A percentile compares a stretch with the other conserved stretches of the same genome.
phyloP scores from a whole-genome alignment of 352 stramenopile genomes.

The Lagenidium giganteum region DNA sequence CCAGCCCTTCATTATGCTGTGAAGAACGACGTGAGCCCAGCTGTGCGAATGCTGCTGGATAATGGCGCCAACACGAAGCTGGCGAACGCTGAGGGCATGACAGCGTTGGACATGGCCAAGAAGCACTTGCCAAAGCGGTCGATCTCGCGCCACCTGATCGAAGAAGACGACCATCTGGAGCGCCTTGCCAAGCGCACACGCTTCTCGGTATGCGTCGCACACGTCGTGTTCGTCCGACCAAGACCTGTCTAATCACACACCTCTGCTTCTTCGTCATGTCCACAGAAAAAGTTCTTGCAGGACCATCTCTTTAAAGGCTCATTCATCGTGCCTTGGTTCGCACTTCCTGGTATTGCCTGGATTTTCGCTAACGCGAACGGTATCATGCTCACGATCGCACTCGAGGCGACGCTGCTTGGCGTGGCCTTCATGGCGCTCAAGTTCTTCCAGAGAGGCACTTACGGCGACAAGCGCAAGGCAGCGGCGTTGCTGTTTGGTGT shows the following conservation, averaged over 20 bases:
- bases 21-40: conserved; percentile 50
- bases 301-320: conserved; percentile 65
- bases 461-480: conserved; percentile 72
- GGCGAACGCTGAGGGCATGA: conserved; percentile 37
- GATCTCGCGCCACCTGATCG: conserved; percentile 34
- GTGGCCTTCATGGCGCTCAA: conserved; percentile 35
- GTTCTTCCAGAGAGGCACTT: conserved; percentile 51
- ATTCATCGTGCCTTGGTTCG: conserved; percentile 69
- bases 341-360: conserved; percentile 39
- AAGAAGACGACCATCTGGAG: conserved; percentile 51
- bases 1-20: conserved; percentile 63
- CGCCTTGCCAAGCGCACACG: conserved; percentile 28
- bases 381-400: conserved; percentile 27
- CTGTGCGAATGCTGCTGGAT: conserved; percentile 69
- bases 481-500: conserved; percentile 67
- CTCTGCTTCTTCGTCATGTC: too few species aligned
- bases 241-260: not conserved
- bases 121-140: conserved; percentile 29
- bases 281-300: conserved; percentile 58
- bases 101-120: conserved; percentile 39
- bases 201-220: conserved; percentile 24
- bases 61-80: conserved; percentile 35
- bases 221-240: not conserved
- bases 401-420: conserved; percentile 25
- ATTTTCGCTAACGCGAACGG: conserved; percentile 33